These are phyloP conservation scores for Irpex lacteus DNA, from an alignment of 1,284 basidiomycete genomes.

Conservation along the genomic window DNA sequence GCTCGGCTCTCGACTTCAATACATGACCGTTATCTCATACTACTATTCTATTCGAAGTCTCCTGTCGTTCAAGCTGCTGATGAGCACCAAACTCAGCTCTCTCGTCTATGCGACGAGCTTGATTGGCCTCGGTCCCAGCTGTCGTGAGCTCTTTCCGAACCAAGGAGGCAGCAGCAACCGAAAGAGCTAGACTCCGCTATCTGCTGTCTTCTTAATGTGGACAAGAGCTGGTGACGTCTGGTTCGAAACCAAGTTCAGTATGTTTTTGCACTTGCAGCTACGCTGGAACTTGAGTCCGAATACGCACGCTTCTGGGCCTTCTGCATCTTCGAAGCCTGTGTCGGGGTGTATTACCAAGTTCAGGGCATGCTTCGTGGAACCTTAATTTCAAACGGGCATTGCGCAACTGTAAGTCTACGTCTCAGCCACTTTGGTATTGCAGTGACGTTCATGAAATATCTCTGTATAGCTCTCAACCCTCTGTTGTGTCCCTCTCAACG, in stretches of 20 bases:
- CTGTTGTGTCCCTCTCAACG: conserved; percentile 74
- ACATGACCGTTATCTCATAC: conserved; percentile 52
- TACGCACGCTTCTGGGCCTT: conserved; percentile 67
- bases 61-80: conserved; percentile 34
- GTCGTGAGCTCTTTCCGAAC: too few species aligned
- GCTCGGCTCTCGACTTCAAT: too few species aligned
- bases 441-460: too few species aligned
- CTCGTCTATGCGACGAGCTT: conserved; percentile 47
- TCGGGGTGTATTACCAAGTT: conserved; percentile 76
- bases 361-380: conserved; percentile 70
- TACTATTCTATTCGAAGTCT: conserved; percentile 22
- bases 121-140: too few species aligned
- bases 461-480: conserved; percentile 25
- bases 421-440: background rate
- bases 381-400: conserved; percentile 68
- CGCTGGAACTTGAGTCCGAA: conserved; percentile 34
- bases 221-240: too few species aligned
- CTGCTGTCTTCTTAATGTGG: too few species aligned
- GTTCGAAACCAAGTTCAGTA: conserved; percentile 39
- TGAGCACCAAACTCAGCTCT: conserved; percentile 63
- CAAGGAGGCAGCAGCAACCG: too few species aligned
- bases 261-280: conserved; percentile 52
- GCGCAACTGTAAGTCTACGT: conserved; percentile 57
- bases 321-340: conserved; percentile 71
- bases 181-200: too few species aligned